Evolutionary conservation across 108 stramenopile genomes (phyloP).

Genomic region (Pseudonitzschia multistriata): DNA sequence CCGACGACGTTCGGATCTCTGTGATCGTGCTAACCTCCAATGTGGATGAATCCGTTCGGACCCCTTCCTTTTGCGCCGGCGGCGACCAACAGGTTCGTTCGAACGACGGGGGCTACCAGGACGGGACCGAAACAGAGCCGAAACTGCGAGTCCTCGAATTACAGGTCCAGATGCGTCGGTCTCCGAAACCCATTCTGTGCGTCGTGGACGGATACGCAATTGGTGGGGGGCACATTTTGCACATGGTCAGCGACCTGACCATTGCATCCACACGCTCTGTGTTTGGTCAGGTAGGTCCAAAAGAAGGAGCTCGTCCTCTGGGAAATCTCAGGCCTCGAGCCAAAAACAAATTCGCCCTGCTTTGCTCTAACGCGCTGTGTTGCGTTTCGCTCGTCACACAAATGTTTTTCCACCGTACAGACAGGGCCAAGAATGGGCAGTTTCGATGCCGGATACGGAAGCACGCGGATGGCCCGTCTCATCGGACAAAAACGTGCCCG

Average conservation of each 20-base stretch:
- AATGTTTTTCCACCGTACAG: background rate
- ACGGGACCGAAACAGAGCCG: slow-evolving; percentile 82
- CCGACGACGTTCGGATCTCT: slow-evolving; percentile 75
- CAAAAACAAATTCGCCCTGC: too few species aligned
- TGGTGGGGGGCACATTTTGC: slow-evolving; percentile 94
- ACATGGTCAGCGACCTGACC: slow-evolving; percentile 92
- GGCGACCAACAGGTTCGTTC: slow-evolving; percentile 89
- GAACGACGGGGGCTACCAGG: slow-evolving; percentile 82
- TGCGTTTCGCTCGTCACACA: too few species aligned
- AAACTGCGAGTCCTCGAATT: slow-evolving; percentile 83
- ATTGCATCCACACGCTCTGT: slow-evolving; percentile 77
- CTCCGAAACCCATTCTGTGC: slow-evolving; percentile 94
- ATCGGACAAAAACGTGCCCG: slow-evolving; percentile 94
- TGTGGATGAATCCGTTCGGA: slow-evolving; percentile 38
- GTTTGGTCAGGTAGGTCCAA: slow-evolving; percentile 71
- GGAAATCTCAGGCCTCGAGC: too few species aligned
- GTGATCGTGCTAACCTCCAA: slow-evolving; percentile 75
- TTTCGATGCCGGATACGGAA: slow-evolving; percentile 95
- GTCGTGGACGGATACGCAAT: slow-evolving; percentile 93
- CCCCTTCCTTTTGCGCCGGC: slow-evolving; percentile 92
- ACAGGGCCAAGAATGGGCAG: slow-evolving; percentile 91
- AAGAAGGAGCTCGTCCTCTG: background rate
- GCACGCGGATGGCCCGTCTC: slow-evolving; percentile 78
- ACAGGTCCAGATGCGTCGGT: slow-evolving; percentile 91
- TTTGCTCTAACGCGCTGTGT: too few species aligned